phyloP scores from a whole-genome alignment of 2,329 filamentous ascomycete genomes.

The Kalmusia sp. region DNA sequence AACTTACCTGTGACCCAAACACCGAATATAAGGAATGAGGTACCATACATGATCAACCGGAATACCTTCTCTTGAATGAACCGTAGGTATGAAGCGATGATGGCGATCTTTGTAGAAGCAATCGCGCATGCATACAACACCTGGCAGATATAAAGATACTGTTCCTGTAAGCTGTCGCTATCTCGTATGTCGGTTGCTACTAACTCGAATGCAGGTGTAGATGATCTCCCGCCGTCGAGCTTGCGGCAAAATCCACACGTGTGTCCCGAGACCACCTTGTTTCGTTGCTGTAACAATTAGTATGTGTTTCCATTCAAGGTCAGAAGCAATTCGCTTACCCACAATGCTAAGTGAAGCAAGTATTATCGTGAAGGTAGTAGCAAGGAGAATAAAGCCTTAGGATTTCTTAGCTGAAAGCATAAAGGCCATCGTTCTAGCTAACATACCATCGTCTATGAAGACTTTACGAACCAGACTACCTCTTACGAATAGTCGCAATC shows the following conservation, averaged over 20 bases:
- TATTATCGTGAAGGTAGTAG: conserved; percentile 29
- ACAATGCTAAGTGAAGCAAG: conserved; percentile 30
- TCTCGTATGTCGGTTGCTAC: neutral
- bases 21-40: conserved; percentile 17
- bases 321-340: conserved; percentile 25
- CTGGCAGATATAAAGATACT: conserved; percentile 35
- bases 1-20: conserved; percentile 30
- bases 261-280: conserved; percentile 27
- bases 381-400: conserved; percentile 32
- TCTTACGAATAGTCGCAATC: conserved; percentile 31
- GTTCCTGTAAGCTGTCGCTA: conserved; percentile 8
- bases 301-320: neutral
- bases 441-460: conserved; percentile 34
- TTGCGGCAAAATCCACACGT: conserved; percentile 29
- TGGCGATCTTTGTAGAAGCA: conserved; percentile 34
- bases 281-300: conserved; percentile 13
- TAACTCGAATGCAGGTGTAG: conserved; percentile 26
- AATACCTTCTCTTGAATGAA: conserved; percentile 28
- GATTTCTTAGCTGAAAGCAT: neutral
- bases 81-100: conserved; percentile 37
- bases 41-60: conserved; percentile 28
- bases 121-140: conserved; percentile 36
- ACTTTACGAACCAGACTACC: conserved; percentile 25
- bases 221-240: conserved; percentile 16
- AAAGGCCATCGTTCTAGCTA: neutral